Percentiles rank a stretch among this genome's conserved stretches.
Evolutionary conservation across 1,139 yeast species (phyloP).

Genomic region (Hansenula anomala): DNA sequence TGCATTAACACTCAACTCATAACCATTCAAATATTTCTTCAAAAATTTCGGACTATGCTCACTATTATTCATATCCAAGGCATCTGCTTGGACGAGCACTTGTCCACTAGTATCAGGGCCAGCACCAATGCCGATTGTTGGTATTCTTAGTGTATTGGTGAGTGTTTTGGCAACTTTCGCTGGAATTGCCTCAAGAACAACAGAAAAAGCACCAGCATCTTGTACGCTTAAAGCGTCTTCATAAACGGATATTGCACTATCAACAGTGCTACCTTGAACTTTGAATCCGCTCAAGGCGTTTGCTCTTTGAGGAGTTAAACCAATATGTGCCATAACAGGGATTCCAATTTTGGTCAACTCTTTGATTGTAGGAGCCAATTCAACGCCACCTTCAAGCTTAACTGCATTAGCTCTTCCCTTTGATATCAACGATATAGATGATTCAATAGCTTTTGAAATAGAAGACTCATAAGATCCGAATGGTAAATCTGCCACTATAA

Average conservation of each 20-base stretch:
- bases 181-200: conserved; percentile 87
- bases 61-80: conserved; percentile 66
- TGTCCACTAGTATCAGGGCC: conserved; percentile 85
- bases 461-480: conserved; percentile 80
- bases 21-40: conserved; percentile 57
- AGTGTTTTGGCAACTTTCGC: conserved; percentile 62
- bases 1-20: conserved; percentile 46
- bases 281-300: conserved; percentile 81
- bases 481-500: conserved; percentile 84
- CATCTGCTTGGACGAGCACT: conserved; percentile 81
- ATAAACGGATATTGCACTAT: conserved; percentile 53
- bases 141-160: conserved; percentile 55
- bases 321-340: conserved; percentile 90
- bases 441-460: conserved; percentile 56
- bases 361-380: conserved; percentile 43
- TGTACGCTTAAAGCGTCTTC: conserved; percentile 69
- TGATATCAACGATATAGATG: conserved; percentile 58
- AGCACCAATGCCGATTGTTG: conserved; percentile 96
- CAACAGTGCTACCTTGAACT: conserved; percentile 66
- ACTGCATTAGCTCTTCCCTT: conserved; percentile 67
- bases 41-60: conserved; percentile 68
- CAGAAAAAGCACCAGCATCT: conserved; percentile 69
- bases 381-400: conserved; percentile 82
- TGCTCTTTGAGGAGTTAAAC: conserved; percentile 86
- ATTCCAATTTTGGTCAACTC: conserved; percentile 64